Conservation (phyloP, 352 stramenopile species). For the Globisporangium takayamanum region DNA sequence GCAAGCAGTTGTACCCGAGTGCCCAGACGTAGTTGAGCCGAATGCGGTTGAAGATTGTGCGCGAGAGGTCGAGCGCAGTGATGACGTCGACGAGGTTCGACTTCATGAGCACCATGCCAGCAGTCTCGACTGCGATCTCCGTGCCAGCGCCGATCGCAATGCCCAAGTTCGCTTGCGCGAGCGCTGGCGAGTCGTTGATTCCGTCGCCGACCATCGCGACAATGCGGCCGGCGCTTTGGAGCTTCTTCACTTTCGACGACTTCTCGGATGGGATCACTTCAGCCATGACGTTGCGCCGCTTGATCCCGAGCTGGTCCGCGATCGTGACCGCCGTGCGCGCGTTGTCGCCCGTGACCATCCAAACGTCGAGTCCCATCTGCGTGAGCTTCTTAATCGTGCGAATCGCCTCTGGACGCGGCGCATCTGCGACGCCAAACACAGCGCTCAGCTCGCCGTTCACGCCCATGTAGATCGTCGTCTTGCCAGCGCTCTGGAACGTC, state of each 20-base stretch:
- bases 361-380: constrained; percentile 91
- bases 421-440: constrained; percentile 82
- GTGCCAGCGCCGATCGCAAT: constrained; percentile 95
- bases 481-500: constrained; percentile 86
- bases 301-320: constrained; percentile 91
- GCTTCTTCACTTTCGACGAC: constrained; percentile 86
- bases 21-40: constrained; percentile 97
- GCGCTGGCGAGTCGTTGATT: constrained; percentile 97
- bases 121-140: constrained; percentile 97
- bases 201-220: constrained; percentile 97
- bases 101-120: constrained; percentile 91
- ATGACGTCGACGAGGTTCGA: constrained; percentile 92
- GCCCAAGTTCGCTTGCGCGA: constrained; percentile 96
- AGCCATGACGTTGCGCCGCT: constrained; percentile 89
- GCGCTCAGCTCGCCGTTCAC: constrained; percentile 71
- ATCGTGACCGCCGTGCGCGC: constrained; percentile 90
- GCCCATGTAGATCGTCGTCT: constrained; percentile 95
- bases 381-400: constrained; percentile 88
- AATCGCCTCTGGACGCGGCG: constrained; percentile 88
- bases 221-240: constrained; percentile 83
- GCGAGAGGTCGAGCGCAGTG: constrained; percentile 93
- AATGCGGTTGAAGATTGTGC: constrained; percentile 96
- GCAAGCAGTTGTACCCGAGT: constrained; percentile 96
- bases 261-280: constrained; percentile 96
- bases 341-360: constrained; percentile 99